Percentiles rank a stretch among this genome's conserved stretches.
Conservation (phyloP, 345 rosid species). For the Brassica napus region DNA sequence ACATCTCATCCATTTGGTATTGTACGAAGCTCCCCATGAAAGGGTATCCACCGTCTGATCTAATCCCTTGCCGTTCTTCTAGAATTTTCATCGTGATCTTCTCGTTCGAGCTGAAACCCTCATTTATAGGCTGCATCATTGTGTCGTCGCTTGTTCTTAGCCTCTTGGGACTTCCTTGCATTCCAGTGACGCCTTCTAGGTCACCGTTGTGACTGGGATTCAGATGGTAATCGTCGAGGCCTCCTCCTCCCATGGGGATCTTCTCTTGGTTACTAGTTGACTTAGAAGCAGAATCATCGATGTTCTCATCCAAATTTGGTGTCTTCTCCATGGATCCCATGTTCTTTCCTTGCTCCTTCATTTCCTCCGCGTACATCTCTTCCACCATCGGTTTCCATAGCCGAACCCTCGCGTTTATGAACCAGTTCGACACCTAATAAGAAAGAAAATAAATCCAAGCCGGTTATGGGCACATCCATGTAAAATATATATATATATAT, state of each 20-base stretch:
- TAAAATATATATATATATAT: no score
- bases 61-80: constrained; percentile 51
- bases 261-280: constrained; percentile 55
- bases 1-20: constrained; percentile 84
- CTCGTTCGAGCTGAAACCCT: constrained; percentile 42
- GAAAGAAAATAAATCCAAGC: background rate
- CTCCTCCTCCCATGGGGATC: constrained; percentile 42
- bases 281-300: constrained; percentile 62
- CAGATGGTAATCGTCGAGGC: constrained; percentile 51
- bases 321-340: constrained; percentile 60
- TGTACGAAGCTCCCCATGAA: constrained; percentile 87
- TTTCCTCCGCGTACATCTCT: constrained; percentile 91
- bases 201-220: constrained; percentile 65
- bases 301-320: constrained; percentile 55
- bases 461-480: no score
- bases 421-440: constrained; percentile 94
- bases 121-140: constrained; percentile 52
- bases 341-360: constrained; percentile 24
- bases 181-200: constrained; percentile 59
- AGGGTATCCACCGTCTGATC: constrained; percentile 67
- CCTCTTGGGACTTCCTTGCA: constrained; percentile 80
- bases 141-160: constrained; percentile 55
- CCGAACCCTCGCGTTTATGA: constrained; percentile 97
- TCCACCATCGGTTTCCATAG: constrained; percentile 99
- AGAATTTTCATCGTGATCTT: constrained; percentile 58